Evolutionary conservation across 2,329 filamentous ascomycete genomes (phyloP), one percentile per base, ranked within the genome.

Genomic region (Magnaporthiopsis rhizophila): DNA sequence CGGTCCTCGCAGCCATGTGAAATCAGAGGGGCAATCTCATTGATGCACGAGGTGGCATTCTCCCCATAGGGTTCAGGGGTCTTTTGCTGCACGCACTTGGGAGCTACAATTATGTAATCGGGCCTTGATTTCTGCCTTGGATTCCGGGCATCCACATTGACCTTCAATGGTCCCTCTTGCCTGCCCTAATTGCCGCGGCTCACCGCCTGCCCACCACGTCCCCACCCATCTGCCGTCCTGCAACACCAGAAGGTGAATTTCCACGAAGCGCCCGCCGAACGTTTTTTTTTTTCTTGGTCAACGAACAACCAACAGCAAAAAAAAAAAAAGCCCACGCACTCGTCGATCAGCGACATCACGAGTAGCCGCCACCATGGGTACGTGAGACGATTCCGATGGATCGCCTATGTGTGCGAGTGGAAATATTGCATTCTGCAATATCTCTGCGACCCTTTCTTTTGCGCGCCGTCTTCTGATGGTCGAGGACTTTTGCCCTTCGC

Each of bases 361-460:
- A 76, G 75, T 74, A 75, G 75, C 72, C 81, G 80, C 78, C 81
- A 84, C 79, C 79, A 86, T 86, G 83, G 83, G 83, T 86, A 86
- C 80, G 83, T 83, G 81, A 75, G 71, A 73, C 69, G 68, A 65
- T 74, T 72, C 73, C 73, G 71, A 32, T 28, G 50, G 12, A 30
- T 74, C 72, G 74, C 74, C 75, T 75, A 74, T 74, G 80, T 82
- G 75, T 82, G 80, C 80, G 79, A 82, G 80, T 82, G 80, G 80
- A 75, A 75, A 73, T 62, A 63, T 63, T 59, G 62, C 62, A 58
- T 63, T 32, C 21, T 38, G 53, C 56, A n/a, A 62, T 62, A 38
- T 50, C 38, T 63, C 62, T 63, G 62, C 62, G 62, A 63, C 28
- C 62, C 62, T 28, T 57, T 58, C 57, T 24, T 36, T 63, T 63